These are phyloP conservation scores for Geotrichum siamense DNA, from an alignment of 1,139 yeast genomes.

Conservation along the genomic window DNA sequence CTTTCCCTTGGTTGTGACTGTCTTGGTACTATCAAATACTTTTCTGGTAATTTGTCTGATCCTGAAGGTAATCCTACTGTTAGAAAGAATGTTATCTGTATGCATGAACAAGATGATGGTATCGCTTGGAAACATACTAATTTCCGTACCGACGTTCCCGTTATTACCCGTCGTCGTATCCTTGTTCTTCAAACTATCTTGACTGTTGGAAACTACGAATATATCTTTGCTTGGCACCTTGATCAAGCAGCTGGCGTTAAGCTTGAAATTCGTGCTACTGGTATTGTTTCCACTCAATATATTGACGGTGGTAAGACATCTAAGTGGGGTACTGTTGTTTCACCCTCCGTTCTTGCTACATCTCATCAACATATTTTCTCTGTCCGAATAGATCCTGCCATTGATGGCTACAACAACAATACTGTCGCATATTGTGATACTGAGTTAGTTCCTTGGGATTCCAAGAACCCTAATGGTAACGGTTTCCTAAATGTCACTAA, in stretches of 20 bases:
- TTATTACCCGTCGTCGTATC: slow-evolving; percentile 79
- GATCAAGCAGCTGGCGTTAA: slow-evolving; percentile 80
- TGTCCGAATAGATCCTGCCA: slow-evolving; percentile 79
- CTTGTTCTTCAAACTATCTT: slow-evolving; percentile 80
- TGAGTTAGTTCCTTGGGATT: slow-evolving; percentile 53
- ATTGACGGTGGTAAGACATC: slow-evolving; percentile 67
- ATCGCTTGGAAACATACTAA: slow-evolving; percentile 77
- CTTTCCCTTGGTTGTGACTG: slow-evolving; percentile 82
- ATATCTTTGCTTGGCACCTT: slow-evolving; percentile 67
- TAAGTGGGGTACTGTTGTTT: slow-evolving; percentile 79
- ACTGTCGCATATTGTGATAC: slow-evolving; percentile 66
- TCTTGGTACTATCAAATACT: slow-evolving; percentile 75
- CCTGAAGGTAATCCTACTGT: slow-evolving; percentile 58
- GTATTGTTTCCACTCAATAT: slow-evolving; percentile 64
- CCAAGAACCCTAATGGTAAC: slow-evolving; percentile 61
- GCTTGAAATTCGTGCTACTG: slow-evolving; percentile 83
- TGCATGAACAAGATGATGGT: slow-evolving; percentile 88
- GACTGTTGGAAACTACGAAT: slow-evolving; percentile 87
- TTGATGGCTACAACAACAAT: slow-evolving; percentile 78
- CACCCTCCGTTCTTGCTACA: slow-evolving; percentile 82
- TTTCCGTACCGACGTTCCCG: slow-evolving; percentile 67
- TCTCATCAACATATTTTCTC: slow-evolving; percentile 83
- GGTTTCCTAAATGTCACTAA: slow-evolving; percentile 65
- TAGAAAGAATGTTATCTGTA: slow-evolving; percentile 70
- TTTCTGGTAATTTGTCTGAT: slow-evolving; percentile 58